Conservation (phyloP, 1,139 yeast species). For the Hanseniaspora gamundiae region DNA sequence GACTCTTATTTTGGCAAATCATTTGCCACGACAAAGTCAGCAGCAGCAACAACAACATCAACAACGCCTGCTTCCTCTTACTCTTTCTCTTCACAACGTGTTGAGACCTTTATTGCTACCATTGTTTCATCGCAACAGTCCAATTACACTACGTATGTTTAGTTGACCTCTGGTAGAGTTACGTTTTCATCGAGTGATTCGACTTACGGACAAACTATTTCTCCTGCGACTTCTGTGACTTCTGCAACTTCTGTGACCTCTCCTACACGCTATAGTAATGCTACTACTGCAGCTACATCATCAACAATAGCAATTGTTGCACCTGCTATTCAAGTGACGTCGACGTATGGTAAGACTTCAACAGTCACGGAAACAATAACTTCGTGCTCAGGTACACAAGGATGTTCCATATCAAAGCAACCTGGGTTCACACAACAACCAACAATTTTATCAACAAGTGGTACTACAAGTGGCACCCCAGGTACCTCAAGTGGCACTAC, state of each 20-base stretch:
- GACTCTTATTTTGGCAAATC: no score
- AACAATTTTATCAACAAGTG: no score
- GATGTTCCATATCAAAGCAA: neutral
- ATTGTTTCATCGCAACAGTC: constrained; percentile 4
- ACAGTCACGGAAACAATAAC: constrained; percentile 9
- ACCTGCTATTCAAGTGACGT: constrained; percentile 3
- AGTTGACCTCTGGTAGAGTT: constrained; percentile 3
- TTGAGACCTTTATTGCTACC: constrained; percentile 7
- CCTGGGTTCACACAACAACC: neutral
- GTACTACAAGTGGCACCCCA: neutral
- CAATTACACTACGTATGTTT: constrained; percentile 10
- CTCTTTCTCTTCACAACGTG: neutral
- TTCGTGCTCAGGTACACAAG: constrained; percentile 6
- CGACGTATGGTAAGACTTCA: neutral
- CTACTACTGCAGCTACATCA: constrained; percentile 11
- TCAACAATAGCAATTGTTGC: constrained; percentile 3
- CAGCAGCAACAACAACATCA: neutral
- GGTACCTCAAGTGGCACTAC: neutral
- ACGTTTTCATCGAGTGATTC: no score
- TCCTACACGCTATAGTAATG: constrained; percentile 5
- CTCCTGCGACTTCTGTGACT: neutral
- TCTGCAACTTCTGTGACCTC: neutral
- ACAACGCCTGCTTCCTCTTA: constrained; percentile 2
- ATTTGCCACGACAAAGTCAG: neutral
- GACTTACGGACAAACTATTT: neutral